Conservation (phyloP, 345 rosid species). For the Pugionium cornutum region DNA sequence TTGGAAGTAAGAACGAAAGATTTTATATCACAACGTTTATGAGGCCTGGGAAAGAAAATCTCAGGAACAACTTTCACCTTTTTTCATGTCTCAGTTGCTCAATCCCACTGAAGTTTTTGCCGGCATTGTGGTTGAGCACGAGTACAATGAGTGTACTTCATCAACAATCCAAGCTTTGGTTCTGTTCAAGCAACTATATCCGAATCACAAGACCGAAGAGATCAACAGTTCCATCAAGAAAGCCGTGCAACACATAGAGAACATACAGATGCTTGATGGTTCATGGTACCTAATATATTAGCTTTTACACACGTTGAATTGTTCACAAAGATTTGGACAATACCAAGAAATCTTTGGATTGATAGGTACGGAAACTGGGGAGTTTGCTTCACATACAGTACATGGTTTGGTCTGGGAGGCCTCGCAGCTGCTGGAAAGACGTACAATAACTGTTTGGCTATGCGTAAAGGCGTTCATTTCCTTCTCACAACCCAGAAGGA, state of each 20-base stretch:
- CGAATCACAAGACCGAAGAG: conserved; percentile 42
- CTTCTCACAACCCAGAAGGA: conserved; percentile 41
- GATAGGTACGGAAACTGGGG: conserved; percentile 47
- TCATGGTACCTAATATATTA: conserved; percentile 42
- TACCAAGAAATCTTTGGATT: conserved; percentile 23
- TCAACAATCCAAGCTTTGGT: conserved; percentile 47
- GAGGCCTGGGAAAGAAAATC: not conserved
- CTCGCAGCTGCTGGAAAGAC: conserved; percentile 45
- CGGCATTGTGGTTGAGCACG: conserved; percentile 53
- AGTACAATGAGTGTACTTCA: conserved; percentile 55
- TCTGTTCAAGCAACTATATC: conserved; percentile 47
- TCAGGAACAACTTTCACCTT: not conserved
- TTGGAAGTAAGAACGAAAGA: conserved; percentile 37
- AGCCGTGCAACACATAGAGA: conserved; percentile 42
- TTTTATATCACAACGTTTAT: not conserved
- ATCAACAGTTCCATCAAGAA: conserved; percentile 40
- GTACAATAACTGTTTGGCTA: conserved; percentile 36
- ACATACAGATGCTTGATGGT: conserved; percentile 46
- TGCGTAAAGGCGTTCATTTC: conserved; percentile 43
- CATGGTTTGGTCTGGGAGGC: conserved; percentile 44
- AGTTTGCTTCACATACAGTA: conserved; percentile 42
- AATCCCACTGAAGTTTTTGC: conserved; percentile 53
- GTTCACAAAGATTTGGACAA: conserved; percentile 11
- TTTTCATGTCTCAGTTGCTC: conserved; percentile 41
- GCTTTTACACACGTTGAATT: conserved; percentile 1